A percentile compares a stretch with the other conserved stretches of the same genome.
phyloP scores from a whole-genome alignment of 2,329 filamentous ascomycete species.

The Dactylellina drechsleri region DNA sequence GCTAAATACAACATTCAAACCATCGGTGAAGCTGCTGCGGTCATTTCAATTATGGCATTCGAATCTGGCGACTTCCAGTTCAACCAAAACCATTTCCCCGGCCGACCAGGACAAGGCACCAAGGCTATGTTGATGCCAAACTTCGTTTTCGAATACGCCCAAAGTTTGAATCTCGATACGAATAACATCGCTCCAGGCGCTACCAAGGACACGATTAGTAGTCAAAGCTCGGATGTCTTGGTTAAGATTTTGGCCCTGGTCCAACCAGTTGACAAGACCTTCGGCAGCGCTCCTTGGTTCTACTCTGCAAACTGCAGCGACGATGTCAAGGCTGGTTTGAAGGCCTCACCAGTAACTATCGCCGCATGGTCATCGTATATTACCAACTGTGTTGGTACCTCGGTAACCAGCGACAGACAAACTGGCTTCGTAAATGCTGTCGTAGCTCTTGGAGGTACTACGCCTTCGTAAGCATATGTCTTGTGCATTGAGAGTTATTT shows the following conservation, averaged over 20 bases:
- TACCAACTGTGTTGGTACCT: slow-evolving; percentile 25
- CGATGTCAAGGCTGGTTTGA: slow-evolving; percentile 28
- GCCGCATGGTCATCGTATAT: slow-evolving; percentile 34
- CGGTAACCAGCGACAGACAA: slow-evolving; percentile 8
- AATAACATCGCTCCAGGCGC: slow-evolving; percentile 29
- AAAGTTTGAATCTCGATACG: slow-evolving; percentile 31
- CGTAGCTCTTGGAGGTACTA: slow-evolving; percentile 23
- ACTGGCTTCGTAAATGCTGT: slow-evolving; percentile 19
- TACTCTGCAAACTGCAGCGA: slow-evolving; percentile 35
- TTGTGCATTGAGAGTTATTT: no score
- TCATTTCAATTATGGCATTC: slow-evolving; percentile 76
- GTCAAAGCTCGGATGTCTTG: slow-evolving; percentile 20
- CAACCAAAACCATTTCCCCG: slow-evolving; percentile 73
- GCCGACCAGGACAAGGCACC: slow-evolving; percentile 76
- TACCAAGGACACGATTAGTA: slow-evolving; percentile 13
- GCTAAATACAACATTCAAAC: slow-evolving; percentile 68
- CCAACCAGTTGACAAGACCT: slow-evolving; percentile 27
- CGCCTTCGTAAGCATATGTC: slow-evolving; percentile 1
- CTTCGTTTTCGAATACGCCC: slow-evolving; percentile 61
- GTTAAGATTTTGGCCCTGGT: slow-evolving; percentile 34
- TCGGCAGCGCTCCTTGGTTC: slow-evolving; percentile 44
- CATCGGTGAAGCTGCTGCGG: slow-evolving; percentile 72
- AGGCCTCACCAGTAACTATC: slow-evolving; percentile 12
- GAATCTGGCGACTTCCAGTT: slow-evolving; percentile 77
- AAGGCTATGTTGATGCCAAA: slow-evolving; percentile 72